These are phyloP conservation scores for Arthroderma sp. DNA, from an alignment of 2,329 filamentous ascomycete genomes.

Conservation along the genomic window DNA sequence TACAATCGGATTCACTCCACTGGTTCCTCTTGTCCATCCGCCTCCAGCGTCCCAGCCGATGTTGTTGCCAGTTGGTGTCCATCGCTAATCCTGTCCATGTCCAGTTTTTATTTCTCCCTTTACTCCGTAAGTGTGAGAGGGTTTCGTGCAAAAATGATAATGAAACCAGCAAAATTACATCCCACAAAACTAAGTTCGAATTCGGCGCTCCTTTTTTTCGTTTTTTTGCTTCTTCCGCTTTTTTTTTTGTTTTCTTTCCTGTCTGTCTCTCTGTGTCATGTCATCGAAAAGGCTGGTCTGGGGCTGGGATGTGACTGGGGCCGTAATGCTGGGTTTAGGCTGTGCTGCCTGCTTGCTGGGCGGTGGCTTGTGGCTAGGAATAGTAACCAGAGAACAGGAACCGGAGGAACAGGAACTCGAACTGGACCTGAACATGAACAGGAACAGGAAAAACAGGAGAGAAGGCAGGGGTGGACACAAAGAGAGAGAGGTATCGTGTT, in stretches of 20 bases:
- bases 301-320: neutral
- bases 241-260: neutral
- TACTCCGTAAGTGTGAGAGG: no score
- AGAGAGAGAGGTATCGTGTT: neutral
- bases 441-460: neutral
- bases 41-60: neutral
- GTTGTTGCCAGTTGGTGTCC: no score
- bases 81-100: no score
- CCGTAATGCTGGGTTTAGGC: neutral
- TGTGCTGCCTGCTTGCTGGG: neutral
- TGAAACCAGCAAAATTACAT: constrained; percentile 5
- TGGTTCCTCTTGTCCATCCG: neutral
- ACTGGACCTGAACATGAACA: no score
- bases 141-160: neutral
- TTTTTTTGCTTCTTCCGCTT: neutral
- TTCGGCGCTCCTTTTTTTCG: constrained; percentile 1
- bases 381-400: neutral
- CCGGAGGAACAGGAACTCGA: neutral
- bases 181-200: neutral
- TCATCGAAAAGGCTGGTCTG: neutral
- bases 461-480: neutral
- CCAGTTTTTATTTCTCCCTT: no score
- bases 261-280: neutral
- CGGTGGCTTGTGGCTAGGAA: neutral
- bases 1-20: constrained; percentile 1